Percentiles rank a stretch among this genome's conserved stretches.
These are phyloP conservation scores for Pseudomassariella vexata DNA, from an alignment of 2,329 filamentous ascomycete genomes.

Conservation along the genomic window DNA sequence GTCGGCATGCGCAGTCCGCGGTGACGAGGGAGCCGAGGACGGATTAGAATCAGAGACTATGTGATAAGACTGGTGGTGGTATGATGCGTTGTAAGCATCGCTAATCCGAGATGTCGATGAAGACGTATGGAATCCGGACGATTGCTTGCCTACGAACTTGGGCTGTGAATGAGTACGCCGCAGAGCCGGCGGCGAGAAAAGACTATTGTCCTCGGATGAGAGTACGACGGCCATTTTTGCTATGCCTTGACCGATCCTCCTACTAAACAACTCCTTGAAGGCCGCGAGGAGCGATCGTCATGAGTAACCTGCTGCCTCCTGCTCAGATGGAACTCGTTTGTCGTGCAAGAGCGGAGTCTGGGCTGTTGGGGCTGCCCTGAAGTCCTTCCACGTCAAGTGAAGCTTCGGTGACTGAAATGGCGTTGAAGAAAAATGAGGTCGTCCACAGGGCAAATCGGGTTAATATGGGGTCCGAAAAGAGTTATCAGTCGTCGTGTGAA, in stretches of 20 bases:
- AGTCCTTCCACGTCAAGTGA: too few relatives aligned
- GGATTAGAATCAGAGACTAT: constrained; percentile 37
- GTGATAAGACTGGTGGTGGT: constrained; percentile 27
- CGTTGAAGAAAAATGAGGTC: too few relatives aligned
- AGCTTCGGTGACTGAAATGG: too few relatives aligned
- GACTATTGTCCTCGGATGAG: constrained; percentile 49
- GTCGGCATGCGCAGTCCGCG: constrained; percentile 44
- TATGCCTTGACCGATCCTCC: constrained; percentile 15
- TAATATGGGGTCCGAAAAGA: too few relatives aligned
- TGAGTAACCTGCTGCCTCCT: too few relatives aligned
- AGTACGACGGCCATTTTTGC: constrained; percentile 49
- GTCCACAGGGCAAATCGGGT: too few relatives aligned
- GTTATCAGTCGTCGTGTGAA: too few relatives aligned
- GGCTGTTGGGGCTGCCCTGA: too few relatives aligned
- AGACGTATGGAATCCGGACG: constrained; percentile 36
- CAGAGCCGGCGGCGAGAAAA: constrained; percentile 48
- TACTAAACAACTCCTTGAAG: constrained; percentile 12
- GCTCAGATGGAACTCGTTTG: too few relatives aligned
- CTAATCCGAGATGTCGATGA: constrained; percentile 39
- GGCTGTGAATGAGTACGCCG: constrained; percentile 57
- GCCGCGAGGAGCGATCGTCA: constrained; percentile 6
- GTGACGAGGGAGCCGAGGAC: constrained; percentile 53
- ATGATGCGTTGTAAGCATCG: constrained; percentile 38
- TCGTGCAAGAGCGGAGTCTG: too few relatives aligned
- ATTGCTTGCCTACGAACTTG: constrained; percentile 42